These are phyloP conservation scores for Septoria petroselini DNA, from an alignment of 2,329 filamentous ascomycete species.

Conservation along the genomic window DNA sequence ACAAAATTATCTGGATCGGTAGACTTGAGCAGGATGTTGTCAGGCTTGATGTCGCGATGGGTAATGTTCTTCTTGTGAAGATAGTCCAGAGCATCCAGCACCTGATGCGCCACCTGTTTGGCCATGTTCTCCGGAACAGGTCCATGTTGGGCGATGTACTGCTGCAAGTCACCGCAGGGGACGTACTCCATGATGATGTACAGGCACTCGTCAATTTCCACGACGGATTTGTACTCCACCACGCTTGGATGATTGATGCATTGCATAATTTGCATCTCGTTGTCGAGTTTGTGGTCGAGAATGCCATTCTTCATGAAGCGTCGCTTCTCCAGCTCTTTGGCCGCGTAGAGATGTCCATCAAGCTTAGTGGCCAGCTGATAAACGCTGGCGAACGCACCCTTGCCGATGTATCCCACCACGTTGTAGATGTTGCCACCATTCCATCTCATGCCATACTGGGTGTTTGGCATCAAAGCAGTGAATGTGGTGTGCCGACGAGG, in stretches of 20 bases:
- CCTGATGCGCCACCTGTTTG: constrained; percentile 69
- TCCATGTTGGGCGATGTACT: constrained; percentile 61
- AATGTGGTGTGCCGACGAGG: constrained; percentile 19
- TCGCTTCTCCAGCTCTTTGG: constrained; percentile 91
- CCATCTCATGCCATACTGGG: constrained; percentile 67
- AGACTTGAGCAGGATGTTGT: constrained; percentile 86
- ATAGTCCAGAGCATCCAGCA: constrained; percentile 79
- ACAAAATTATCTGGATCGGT: constrained; percentile 61
- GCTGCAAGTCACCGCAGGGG: constrained; percentile 75
- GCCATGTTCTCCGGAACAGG: constrained; percentile 65
- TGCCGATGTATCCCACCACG: constrained; percentile 75
- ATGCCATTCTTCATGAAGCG: constrained; percentile 90
- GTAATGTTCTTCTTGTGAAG: constrained; percentile 86
- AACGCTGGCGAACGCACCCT: constrained; percentile 91
- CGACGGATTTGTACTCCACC: constrained; percentile 84
- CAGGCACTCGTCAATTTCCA: constrained; percentile 74
- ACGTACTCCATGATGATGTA: constrained; percentile 98
- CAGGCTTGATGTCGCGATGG: constrained; percentile 97
- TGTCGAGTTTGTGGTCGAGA: constrained; percentile 86
- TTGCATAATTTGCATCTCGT: constrained; percentile 96
- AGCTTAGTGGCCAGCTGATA: constrained; percentile 85
- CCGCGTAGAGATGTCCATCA: constrained; percentile 78
- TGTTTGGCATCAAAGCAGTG: constrained; percentile 32
- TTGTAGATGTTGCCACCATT: constrained; percentile 82
- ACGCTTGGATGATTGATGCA: constrained; percentile 81